Evolutionary conservation across 2,329 filamentous ascomycete genomes (phyloP).

Genomic region (Fusarium lateritium): DNA sequence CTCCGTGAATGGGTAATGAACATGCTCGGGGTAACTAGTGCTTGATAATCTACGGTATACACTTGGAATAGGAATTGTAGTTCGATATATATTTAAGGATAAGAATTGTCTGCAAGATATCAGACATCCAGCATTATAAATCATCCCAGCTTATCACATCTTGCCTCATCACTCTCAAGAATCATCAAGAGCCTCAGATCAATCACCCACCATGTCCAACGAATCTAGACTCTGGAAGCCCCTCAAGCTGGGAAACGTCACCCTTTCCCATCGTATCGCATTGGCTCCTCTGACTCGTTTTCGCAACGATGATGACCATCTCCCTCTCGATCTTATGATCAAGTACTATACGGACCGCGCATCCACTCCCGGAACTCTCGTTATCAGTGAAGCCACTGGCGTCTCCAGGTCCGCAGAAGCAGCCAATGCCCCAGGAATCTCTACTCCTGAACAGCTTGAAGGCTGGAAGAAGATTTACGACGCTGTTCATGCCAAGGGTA

Average conservation of each 20-base stretch:
- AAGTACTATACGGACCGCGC: constrained; percentile 64
- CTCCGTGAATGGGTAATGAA: not conserved
- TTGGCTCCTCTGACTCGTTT: constrained; percentile 71
- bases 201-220: constrained; percentile 24
- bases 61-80: not conserved
- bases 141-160: not conserved
- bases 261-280: constrained; percentile 61
- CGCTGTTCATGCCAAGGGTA: constrained; percentile 74
- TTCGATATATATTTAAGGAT: not conserved
- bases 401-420: constrained; percentile 50
- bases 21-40: not conserved
- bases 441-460: constrained; percentile 67
- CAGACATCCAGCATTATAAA: not conserved
- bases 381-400: constrained; percentile 65
- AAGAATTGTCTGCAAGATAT: not conserved
- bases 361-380: constrained; percentile 58
- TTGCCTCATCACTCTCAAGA: not conserved
- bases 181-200: no score
- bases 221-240: constrained; percentile 52
- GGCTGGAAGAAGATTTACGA: constrained; percentile 74
- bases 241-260: constrained; percentile 57
- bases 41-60: not conserved
- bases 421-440: constrained; percentile 70
- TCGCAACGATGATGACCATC: constrained; percentile 60
- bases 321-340: constrained; percentile 50